Evolutionary conservation across 1,139 yeast species (phyloP).

Genomic region (Hyphopichia khmerensis): DNA sequence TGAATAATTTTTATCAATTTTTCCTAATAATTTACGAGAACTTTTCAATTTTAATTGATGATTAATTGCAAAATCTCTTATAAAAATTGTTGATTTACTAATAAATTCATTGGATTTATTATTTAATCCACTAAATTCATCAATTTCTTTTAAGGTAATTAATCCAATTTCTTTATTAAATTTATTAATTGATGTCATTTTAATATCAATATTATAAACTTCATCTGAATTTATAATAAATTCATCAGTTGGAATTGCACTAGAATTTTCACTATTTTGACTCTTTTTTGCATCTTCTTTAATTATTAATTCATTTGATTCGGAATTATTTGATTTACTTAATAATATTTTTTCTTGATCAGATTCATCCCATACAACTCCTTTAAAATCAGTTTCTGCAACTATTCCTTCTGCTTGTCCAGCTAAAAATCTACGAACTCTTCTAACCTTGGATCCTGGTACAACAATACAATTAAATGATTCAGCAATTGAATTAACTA

Average conservation of each 20-base stretch:
- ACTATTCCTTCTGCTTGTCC: constrained; percentile 93
- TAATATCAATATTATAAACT: constrained; percentile 80
- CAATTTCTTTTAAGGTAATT: constrained; percentile 64
- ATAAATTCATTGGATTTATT: constrained; percentile 50
- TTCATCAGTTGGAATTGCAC: constrained; percentile 74
- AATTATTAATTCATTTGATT: constrained; percentile 1
- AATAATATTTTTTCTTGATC: constrained; percentile 70
- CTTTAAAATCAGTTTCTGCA: constrained; percentile 89
- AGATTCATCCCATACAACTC: constrained; percentile 86
- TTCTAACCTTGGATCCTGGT: constrained; percentile 90
- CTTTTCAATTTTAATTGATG: constrained; percentile 77
- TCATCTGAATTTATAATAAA: constrained; percentile 77
- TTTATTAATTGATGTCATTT: constrained; percentile 67
- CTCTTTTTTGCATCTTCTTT: constrained; percentile 13
- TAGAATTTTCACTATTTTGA: constrained; percentile 31
- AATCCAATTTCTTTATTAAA: constrained; percentile 55
- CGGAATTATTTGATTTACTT: constrained; percentile 19
- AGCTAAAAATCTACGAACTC: constrained; percentile 88
- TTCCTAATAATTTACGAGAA: constrained; percentile 67
- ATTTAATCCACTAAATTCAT: constrained; percentile 62
- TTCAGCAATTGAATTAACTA: constrained; percentile 81
- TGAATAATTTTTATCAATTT: constrained; percentile 70
- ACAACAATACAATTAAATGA: constrained; percentile 80
- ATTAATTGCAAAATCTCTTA: constrained; percentile 80
- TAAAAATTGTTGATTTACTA: constrained; percentile 69